Conservation (phyloP, 768 basidiomycete species). For the Boletus sp. region DNA sequence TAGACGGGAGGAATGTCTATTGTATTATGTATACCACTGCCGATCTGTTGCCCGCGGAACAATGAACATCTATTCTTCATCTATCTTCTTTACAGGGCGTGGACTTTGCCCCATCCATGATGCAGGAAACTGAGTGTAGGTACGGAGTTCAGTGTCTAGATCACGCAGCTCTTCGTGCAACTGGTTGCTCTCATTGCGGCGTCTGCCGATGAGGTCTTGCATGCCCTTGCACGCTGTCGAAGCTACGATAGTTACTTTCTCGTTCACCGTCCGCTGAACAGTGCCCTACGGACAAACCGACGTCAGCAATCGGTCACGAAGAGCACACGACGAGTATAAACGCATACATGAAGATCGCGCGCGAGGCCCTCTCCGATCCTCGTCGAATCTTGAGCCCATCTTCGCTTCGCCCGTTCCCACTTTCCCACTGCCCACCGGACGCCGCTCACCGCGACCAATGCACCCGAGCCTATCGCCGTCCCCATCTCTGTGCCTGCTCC, state of each 20-base stretch:
- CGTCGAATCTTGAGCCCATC: slow-evolving; percentile 68
- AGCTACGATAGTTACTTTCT: slow-evolving; percentile 56
- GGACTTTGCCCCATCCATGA: slow-evolving; percentile 2
- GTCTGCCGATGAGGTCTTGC: slow-evolving; percentile 38
- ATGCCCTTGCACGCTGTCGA: slow-evolving; percentile 48
- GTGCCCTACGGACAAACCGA: slow-evolving; percentile 37
- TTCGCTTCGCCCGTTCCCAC: slow-evolving; percentile 67
- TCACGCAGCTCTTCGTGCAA: slow-evolving; percentile 43
- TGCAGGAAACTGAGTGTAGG: slow-evolving; percentile 7
- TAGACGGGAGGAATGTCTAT: slow-evolving; percentile 22
- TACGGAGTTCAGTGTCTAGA: slow-evolving; percentile 36
- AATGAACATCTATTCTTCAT: slow-evolving; percentile 14
- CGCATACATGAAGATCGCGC: slow-evolving; percentile 60
- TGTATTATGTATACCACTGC: slow-evolving; percentile 28
- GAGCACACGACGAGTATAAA: not conserved
- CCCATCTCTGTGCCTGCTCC: slow-evolving; percentile 46
- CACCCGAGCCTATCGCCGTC: slow-evolving; percentile 60
- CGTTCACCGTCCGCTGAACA: slow-evolving; percentile 44
- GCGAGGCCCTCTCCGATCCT: slow-evolving; percentile 61
- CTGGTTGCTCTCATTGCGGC: slow-evolving; percentile 44
- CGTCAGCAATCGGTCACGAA: slow-evolving; percentile 2
- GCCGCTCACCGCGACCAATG: slow-evolving; percentile 47
- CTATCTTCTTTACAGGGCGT: not conserved
- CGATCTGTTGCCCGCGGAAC: slow-evolving; percentile 5
- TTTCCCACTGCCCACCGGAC: slow-evolving; percentile 61